These are phyloP conservation scores for Ustilago vetiveriae DNA, from an alignment of 1,284 basidiomycete species.

Conservation along the genomic window DNA sequence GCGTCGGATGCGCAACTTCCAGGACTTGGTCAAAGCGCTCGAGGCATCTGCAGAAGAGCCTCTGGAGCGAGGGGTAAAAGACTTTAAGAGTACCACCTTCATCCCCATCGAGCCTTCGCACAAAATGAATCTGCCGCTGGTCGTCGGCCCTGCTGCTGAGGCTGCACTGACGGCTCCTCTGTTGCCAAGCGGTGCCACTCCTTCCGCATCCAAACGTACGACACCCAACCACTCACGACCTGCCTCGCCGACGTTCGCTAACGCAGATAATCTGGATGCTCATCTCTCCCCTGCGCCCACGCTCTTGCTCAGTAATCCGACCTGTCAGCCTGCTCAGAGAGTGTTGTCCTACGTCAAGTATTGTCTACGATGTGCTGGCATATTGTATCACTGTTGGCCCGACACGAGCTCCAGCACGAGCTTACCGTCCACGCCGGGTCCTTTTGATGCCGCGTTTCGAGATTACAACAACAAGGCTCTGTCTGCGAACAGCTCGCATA, in stretches of 20 bases:
- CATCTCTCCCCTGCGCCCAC: conserved; percentile 39
- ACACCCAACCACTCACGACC: conserved; percentile 37
- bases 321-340: conserved; percentile 49
- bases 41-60: conserved; percentile 39
- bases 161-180: conserved; percentile 37
- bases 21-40: conserved; percentile 47
- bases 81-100: conserved; percentile 71
- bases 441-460: conserved; percentile 35
- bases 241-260: conserved; percentile 15
- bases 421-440: conserved; percentile 33
- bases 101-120: conserved; percentile 69
- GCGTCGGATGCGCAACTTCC: conserved; percentile 70
- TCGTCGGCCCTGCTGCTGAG: conserved; percentile 48
- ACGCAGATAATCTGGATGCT: conserved; percentile 9
- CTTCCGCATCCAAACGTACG: conserved; percentile 31
- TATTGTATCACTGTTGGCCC: conserved; percentile 70
- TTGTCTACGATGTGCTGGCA: conserved; percentile 70
- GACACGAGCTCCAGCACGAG: conserved; percentile 46
- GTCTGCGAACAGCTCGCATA: conserved; percentile 3
- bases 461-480: conserved; percentile 34
- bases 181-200: conserved; percentile 37
- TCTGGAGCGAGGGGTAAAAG: conserved; percentile 43
- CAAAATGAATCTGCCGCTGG: conserved; percentile 68
- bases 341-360: conserved; percentile 67
- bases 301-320: conserved; percentile 58